Evolutionary conservation across 2,329 filamentous ascomycete genomes (phyloP), one percentile per base, ranked within the genome.

Genomic region (Knufia petricola): DNA sequence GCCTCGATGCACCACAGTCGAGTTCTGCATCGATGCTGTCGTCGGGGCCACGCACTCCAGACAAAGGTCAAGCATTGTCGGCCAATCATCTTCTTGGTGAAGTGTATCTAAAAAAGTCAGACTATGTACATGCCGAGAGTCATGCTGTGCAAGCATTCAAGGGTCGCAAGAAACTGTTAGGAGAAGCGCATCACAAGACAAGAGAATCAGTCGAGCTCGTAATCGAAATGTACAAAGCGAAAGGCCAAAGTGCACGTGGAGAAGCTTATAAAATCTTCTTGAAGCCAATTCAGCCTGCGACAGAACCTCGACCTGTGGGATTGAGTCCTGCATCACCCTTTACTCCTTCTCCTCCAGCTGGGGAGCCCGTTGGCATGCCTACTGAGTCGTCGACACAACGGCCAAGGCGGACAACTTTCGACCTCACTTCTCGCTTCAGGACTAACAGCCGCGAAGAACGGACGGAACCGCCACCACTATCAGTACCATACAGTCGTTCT

Each of bases 241-340:
- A 52, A 36, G 53, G 53, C 2, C 50, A 54, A 28, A 49, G 52
- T 24, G 55, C 55, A 32, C 50, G 50, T 34, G 55, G 53, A 4
- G 51, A 57, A 50, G 55, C 53, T 7, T 50, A 54, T 32, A 43
- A 52, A 41, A 39, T 51, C 3, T 57, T 57, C 37, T 44, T 57
- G 13, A 34, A 50, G 4, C 53, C 55, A n/a, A 34, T 20, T n/a
- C 44, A 48, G 8, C 49, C 55, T 8, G 15, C 17, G 19, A 32
- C 36, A 10, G 32, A 47, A 7, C 13, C 19, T n/a, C 23, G 19
- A 13, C n/a, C 44, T 4, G n/a, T 19, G 3, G 20, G 10, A 6
- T 20, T 19, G 7, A 47, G 32, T 9, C 21, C 32, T 10, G 10
- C 15, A 3, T 17, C 21, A 8, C 15, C 17, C 20, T 13, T 38